Conservation (phyloP, 768 basidiomycete species). For the Phaeotremella skinneri region DNA sequence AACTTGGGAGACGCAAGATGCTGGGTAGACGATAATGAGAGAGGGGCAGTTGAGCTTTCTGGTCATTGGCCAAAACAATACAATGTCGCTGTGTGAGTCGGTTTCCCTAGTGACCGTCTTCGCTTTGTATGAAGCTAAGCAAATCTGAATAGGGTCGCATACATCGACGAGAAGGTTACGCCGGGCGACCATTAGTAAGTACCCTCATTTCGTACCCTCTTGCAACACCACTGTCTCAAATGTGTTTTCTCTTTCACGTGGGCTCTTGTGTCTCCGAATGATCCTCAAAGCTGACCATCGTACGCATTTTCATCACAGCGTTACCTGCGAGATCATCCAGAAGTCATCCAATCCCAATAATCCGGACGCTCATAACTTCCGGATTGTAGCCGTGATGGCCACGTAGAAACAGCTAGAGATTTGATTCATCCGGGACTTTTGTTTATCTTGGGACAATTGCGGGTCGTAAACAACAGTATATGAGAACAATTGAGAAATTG, state of each 20-base stretch:
- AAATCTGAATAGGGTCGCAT: conserved; percentile 35
- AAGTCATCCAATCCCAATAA: conserved; percentile 42
- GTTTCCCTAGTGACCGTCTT: background rate
- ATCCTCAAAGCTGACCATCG: background rate
- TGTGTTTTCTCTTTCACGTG: too few relatives aligned
- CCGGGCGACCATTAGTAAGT: conserved; percentile 50
- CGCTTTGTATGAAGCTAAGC: conserved; percentile 12
- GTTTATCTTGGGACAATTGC: too few relatives aligned
- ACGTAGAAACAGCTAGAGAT: conserved; percentile 38
- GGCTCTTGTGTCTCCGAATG: background rate
- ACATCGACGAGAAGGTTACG: conserved; percentile 50
- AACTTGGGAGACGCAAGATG: conserved; percentile 45
- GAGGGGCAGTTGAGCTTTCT: conserved; percentile 36
- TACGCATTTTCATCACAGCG: conserved; percentile 23
- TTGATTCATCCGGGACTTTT: too few relatives aligned
- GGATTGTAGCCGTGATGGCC: conserved; percentile 49
- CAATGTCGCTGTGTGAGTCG: conserved; percentile 46
- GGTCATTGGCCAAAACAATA: conserved; percentile 47
- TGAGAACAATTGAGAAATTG: too few relatives aligned
- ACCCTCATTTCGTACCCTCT: background rate
- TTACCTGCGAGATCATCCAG: conserved; percentile 43
- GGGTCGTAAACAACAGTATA: too few relatives aligned
- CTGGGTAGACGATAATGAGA: conserved; percentile 50
- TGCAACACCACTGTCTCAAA: too few relatives aligned
- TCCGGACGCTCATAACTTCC: conserved; percentile 41